A percentile compares a stretch with the other conserved stretches of the same genome.
These are phyloP conservation scores for Groenewaldozyma tartarivorans DNA, from an alignment of 805 yeast species.

Conservation along the genomic window DNA sequence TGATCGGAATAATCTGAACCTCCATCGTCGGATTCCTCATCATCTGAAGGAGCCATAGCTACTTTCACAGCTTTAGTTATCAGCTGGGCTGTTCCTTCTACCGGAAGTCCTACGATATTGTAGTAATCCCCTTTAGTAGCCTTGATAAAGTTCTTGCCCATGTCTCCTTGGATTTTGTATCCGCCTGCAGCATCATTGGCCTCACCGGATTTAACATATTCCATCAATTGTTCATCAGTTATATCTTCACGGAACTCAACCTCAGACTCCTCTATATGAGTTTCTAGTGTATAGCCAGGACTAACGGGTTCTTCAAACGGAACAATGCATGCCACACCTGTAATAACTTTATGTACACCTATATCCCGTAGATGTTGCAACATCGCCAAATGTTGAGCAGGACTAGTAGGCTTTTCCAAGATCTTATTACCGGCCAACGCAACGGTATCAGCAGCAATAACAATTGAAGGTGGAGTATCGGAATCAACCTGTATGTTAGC, in stretches of 20 bases:
- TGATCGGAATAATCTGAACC: no score
- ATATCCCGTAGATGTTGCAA: conserved; percentile 41
- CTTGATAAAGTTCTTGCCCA: conserved; percentile 50
- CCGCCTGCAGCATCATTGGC: conserved; percentile 89
- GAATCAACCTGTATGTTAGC: conserved; percentile 23
- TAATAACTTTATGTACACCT: conserved; percentile 35
- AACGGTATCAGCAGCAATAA: conserved; percentile 68
- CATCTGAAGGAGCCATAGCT: conserved; percentile 7
- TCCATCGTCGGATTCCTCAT: conserved; percentile 6
- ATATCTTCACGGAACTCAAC: conserved; percentile 31
- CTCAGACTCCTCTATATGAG: conserved; percentile 34
- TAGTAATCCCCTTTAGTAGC: conserved; percentile 69
- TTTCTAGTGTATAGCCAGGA: conserved; percentile 33
- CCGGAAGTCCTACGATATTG: conserved; percentile 85
- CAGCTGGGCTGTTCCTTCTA: conserved; percentile 42
- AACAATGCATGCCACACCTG: conserved; percentile 44
- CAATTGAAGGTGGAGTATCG: conserved; percentile 25
- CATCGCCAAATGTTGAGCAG: conserved; percentile 40
- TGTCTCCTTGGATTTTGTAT: conserved; percentile 68
- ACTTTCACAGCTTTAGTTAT: conserved; percentile 19
- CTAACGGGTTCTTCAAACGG: conserved; percentile 32
- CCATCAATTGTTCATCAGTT: conserved; percentile 45
- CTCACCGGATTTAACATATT: conserved; percentile 62
- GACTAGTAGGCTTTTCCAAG: conserved; percentile 70
- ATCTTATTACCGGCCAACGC: conserved; percentile 54